Conservation (phyloP, 2,329 filamentous ascomycete species). For the Lizonia empirigonia region DNA sequence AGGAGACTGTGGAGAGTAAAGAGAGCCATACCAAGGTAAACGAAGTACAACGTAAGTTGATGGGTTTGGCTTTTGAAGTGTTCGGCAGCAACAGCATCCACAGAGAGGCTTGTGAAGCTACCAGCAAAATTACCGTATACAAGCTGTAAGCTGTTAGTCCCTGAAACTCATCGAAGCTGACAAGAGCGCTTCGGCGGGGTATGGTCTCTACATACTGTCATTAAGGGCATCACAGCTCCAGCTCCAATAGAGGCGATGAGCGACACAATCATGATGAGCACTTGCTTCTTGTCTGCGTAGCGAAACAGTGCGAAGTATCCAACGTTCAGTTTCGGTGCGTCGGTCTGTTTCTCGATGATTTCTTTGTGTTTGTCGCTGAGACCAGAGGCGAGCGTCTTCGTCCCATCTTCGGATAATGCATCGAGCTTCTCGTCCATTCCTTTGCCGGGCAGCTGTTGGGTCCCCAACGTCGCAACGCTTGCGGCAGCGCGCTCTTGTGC, state of each 20-base stretch:
- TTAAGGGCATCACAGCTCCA: slow-evolving; percentile 74
- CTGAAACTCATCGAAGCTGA: neutral
- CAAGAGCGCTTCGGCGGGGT: neutral
- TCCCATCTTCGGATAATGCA: slow-evolving; percentile 26
- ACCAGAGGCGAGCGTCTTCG: slow-evolving; percentile 27
- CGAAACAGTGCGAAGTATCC: slow-evolving; percentile 55
- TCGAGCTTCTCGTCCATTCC: slow-evolving; percentile 35
- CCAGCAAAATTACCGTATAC: slow-evolving; percentile 50
- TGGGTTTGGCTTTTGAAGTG: slow-evolving; percentile 40
- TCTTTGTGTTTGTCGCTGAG: slow-evolving; percentile 43
- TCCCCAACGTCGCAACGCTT: slow-evolving; percentile 5
- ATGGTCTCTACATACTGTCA: slow-evolving; percentile 60
- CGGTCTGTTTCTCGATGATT: slow-evolving; percentile 48
- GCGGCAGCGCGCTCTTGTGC: slow-evolving; percentile 16
- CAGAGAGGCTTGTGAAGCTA: slow-evolving; percentile 44
- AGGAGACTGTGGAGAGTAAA: neutral
- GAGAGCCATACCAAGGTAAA: slow-evolving; percentile 52
- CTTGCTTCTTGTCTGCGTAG: slow-evolving; percentile 52
- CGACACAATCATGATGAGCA: slow-evolving; percentile 57
- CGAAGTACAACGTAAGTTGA: slow-evolving; percentile 45
- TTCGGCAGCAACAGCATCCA: slow-evolving; percentile 32
- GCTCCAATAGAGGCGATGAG: slow-evolving; percentile 70
- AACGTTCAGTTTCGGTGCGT: slow-evolving; percentile 51
- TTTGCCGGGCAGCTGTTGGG: slow-evolving; percentile 11
- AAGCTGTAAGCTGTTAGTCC: slow-evolving; percentile 25